Percentiles rank a stretch among this genome's conserved stretches.
phyloP scores from a whole-genome alignment of 345 rosid species.

The Salix purpurea region DNA sequence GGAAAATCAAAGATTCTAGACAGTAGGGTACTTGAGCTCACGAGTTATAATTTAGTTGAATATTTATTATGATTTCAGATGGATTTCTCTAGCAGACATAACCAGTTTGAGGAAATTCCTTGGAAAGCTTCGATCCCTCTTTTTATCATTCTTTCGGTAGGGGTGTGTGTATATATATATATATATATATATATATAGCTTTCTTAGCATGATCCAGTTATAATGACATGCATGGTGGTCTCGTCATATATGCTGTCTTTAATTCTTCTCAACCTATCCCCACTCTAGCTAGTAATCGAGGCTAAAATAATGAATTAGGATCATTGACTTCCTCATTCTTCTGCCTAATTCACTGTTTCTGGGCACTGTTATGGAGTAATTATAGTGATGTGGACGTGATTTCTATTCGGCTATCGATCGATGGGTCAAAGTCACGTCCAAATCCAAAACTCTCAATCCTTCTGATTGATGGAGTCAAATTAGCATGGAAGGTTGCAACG shows the following conservation, averaged over 20 bases:
- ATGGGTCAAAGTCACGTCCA: not conserved
- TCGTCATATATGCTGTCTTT: not conserved
- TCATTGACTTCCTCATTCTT: conserved; percentile 23
- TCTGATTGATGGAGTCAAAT: not conserved
- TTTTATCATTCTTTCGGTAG: not conserved
- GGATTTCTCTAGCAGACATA: not conserved
- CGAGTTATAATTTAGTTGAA: not conserved
- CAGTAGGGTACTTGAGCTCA: not conserved
- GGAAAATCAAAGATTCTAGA: not conserved
- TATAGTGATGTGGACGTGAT: conserved; percentile 20
- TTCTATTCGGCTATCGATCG: not conserved
- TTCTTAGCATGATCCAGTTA: not conserved
- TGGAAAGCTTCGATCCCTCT: not conserved
- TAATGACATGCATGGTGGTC: not conserved
- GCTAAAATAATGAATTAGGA: conserved; percentile 16
- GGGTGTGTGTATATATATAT: too few relatives aligned
- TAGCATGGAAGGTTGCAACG: not conserved
- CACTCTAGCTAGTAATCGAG: conserved; percentile 14
- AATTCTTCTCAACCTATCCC: conserved; percentile 3
- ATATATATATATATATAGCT: not conserved
- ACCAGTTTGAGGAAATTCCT: not conserved
- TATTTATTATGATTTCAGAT: not conserved
- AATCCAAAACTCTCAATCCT: not conserved
- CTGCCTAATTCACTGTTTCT: conserved; percentile 25
- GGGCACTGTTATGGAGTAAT: conserved; percentile 16